Conservation (phyloP, 2,329 filamentous ascomycete genomes). For the Ascocoryne sarcoides region DNA sequence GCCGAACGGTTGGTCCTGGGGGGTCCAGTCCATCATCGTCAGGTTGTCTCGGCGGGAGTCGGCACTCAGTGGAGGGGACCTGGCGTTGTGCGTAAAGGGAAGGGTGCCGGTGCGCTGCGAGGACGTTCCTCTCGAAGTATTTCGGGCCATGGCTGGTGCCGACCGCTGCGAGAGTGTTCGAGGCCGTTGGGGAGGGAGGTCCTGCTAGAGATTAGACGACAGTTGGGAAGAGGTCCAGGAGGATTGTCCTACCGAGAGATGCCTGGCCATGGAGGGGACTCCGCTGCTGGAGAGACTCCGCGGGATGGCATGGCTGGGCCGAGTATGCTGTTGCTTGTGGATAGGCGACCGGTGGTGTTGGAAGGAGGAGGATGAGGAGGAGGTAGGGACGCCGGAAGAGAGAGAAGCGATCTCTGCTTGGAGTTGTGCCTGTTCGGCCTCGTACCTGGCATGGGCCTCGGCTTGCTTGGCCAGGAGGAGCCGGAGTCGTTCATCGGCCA, state of each 20-base stretch:
- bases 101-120: constrained; percentile 20
- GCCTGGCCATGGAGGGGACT: constrained; percentile 19
- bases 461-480: constrained; percentile 20
- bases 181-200: constrained; percentile 14
- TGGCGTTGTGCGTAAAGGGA: constrained; percentile 20
- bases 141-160: constrained; percentile 23
- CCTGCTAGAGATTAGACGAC: constrained; percentile 23
- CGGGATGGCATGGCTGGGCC: constrained; percentile 20
- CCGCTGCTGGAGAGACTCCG: constrained; percentile 26
- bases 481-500: constrained; percentile 16
- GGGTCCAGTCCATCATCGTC: constrained; percentile 20
- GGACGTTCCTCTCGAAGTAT: constrained; percentile 20
- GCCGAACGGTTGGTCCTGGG: constrained; percentile 21
- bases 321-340: constrained; percentile 22
- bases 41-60: constrained; percentile 19
- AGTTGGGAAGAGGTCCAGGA: constrained; percentile 8
- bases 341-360: constrained; percentile 21
- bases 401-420: constrained; percentile 22
- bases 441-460: no score
- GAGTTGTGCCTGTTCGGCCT: no score
- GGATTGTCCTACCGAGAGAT: constrained; percentile 21
- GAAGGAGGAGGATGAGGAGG: constrained; percentile 9
- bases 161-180: constrained; percentile 25
- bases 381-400: constrained; percentile 7
- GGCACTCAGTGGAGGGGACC: constrained; percentile 18